Base-by-base conservation (phyloP, 192 early-diverging fungal species). In the Linnemannia hyalina region DNA sequence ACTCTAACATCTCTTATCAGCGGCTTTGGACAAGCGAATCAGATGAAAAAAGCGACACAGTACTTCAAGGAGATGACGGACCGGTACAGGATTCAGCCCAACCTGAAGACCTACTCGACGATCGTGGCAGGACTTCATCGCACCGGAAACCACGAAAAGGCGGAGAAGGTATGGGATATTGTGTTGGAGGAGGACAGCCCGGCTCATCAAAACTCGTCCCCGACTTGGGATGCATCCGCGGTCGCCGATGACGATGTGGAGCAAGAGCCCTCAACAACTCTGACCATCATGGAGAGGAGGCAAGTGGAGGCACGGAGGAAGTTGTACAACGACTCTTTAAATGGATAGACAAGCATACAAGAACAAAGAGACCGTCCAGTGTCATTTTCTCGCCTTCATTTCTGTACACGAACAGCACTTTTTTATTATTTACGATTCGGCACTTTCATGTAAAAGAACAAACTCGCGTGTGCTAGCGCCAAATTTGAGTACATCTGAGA, bases 381-480 rank as follows among this genome's bases (percentile, higher is more conserved):
- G 11, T 46, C 60, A 15, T 32, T 3, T 65, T 29, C 26, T 32
- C 3, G 11, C n/a, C 60, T 32, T 32, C 29, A 65, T 11, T n/a
- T 0, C 60, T 52, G 20, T 22, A 18, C 4, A 52, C 44, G 18
- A 52, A 15, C 29, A 68, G 18, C 44, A 49, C 46, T 0, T 71
- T 41, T 40, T 40, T 40, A 40, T 40, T 70, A 70, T 73, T 73
- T 42, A 73, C 22, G 65, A 65, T 20, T 85, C 77, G n/a, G 83
- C 87, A 49, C 92, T 90, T 70, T 97, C 97, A 78, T 92, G 89
- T 78, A 99, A 90, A 23, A 99, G 79, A 7, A 99, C 97, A 76
- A 97, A 98, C 75, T 99, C 98, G 70, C 98, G 90, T 1, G 96
- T 95, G 79, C 95, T 96, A 54, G 94, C 93, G 0, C 97, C 98